Conservation (phyloP, 2,329 filamentous ascomycete species). For the Trichocomaceae sp. region DNA sequence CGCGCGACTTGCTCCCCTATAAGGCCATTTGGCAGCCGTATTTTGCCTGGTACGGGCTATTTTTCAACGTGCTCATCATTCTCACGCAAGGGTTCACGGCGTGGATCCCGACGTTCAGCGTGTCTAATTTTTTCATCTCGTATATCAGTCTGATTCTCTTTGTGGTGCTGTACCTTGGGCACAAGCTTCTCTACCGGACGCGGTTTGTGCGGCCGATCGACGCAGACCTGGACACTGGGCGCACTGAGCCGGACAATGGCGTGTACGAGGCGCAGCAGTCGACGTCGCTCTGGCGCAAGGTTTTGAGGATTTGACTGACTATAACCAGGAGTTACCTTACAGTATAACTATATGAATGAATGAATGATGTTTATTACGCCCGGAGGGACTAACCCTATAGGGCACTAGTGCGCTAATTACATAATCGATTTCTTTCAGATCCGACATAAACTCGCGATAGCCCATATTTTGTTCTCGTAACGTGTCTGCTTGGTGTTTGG, state of each 20-base stretch:
- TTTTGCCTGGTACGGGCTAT: slow-evolving; percentile 58
- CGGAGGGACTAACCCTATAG: too few relatives aligned
- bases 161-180: slow-evolving; percentile 47
- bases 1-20: slow-evolving; percentile 55
- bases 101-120: slow-evolving; percentile 50
- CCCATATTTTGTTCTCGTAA: too few relatives aligned
- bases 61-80: slow-evolving; percentile 59
- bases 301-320: too few relatives aligned
- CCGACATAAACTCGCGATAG: too few relatives aligned
- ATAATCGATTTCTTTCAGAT: too few relatives aligned
- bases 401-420: too few relatives aligned
- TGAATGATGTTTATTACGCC: too few relatives aligned
- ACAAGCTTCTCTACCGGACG: slow-evolving; percentile 43
- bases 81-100: slow-evolving; percentile 63
- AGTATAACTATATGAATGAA: too few relatives aligned
- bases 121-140: slow-evolving; percentile 57
- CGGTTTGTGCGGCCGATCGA: slow-evolving; percentile 33
- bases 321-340: too few relatives aligned
- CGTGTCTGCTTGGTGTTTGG: too few relatives aligned
- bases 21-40: slow-evolving; percentile 57
- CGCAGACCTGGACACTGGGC: slow-evolving; percentile 40
- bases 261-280: slow-evolving; percentile 29
- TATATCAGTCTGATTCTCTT: slow-evolving; percentile 62
- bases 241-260: slow-evolving; percentile 28
- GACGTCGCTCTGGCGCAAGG: slow-evolving; percentile 25